Evolutionary conservation across 257 asterid genomes (phyloP).

Genomic region (Gentiana macrophylla): DNA sequence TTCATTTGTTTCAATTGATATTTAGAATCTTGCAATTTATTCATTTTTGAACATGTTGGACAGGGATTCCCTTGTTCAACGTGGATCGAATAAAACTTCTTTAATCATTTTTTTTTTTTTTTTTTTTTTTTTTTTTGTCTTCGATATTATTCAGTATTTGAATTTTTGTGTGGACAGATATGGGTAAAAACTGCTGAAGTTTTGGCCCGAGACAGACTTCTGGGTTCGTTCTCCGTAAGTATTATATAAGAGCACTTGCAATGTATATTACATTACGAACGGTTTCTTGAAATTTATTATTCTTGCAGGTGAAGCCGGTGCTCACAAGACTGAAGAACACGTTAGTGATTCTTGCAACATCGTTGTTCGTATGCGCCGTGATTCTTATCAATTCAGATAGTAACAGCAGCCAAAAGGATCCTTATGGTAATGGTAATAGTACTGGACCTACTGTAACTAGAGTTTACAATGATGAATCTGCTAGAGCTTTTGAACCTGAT

Average conservation of each 20-base stretch:
- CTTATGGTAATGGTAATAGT: slow-evolving; percentile 21
- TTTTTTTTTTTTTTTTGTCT: not conserved
- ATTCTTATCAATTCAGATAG: slow-evolving; percentile 20
- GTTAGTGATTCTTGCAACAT: slow-evolving; percentile 60
- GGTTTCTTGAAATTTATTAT: too few species aligned
- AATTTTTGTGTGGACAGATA: slow-evolving; percentile 32
- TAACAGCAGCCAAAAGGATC: slow-evolving; percentile 26
- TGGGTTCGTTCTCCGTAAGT: slow-evolving; percentile 84
- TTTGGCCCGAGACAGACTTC: slow-evolving; percentile 87
- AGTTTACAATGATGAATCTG: slow-evolving; percentile 79
- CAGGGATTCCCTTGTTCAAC: too few species aligned
- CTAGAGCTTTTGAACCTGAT: slow-evolving; percentile 74
- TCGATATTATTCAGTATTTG: not conserved
- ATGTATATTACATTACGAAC: too few species aligned
- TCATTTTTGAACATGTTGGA: too few species aligned
- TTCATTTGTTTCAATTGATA: too few species aligned
- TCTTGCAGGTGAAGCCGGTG: slow-evolving; percentile 74
- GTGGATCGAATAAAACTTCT: too few species aligned
- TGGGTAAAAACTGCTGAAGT: slow-evolving; percentile 97
- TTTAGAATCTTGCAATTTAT: too few species aligned
- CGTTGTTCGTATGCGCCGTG: slow-evolving; percentile 38
- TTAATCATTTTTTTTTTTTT: not conserved
- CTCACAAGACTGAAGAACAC: slow-evolving; percentile 66
- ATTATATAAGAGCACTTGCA: not conserved
- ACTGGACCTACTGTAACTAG: slow-evolving; percentile 48